Evolutionary conservation across 192 early-diverging fungal genomes (phyloP).

Genomic region (Gigaspora rosea): DNA sequence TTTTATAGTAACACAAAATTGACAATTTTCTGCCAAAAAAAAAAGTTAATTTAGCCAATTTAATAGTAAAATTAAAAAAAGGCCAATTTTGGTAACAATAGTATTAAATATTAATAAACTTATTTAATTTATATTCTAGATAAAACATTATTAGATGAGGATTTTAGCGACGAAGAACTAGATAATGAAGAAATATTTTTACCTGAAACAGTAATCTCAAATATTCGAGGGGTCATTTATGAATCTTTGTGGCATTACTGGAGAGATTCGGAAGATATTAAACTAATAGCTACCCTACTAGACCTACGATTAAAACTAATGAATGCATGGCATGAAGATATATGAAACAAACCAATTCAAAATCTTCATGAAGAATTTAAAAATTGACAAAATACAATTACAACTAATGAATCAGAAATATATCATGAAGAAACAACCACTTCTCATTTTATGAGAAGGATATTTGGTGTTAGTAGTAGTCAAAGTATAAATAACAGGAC

Average conservation of each 20-base stretch:
- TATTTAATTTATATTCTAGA: too few species aligned
- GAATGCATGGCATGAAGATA: background rate
- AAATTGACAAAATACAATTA: background rate
- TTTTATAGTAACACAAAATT: too few species aligned
- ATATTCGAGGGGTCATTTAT: slow-evolving; percentile 1
- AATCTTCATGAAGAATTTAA: background rate
- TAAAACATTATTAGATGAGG: too few species aligned
- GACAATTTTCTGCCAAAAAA: too few species aligned
- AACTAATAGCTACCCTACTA: background rate
- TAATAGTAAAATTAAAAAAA: background rate
- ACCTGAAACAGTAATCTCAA: background rate
- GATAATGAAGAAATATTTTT: background rate
- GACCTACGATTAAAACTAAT: background rate
- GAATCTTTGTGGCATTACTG: background rate
- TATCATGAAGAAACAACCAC: background rate
- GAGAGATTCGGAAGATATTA: background rate
- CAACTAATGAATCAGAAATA: background rate
- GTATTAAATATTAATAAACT: background rate
- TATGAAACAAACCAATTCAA: background rate
- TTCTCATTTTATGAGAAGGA: too few species aligned
- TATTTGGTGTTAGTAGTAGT: too few species aligned
- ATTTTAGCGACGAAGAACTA: too few species aligned
- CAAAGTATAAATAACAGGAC: too few species aligned
- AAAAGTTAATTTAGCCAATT: too few species aligned
- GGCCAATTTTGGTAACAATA: background rate